phyloP scores from a whole-genome alignment of 306 rosid species.

The Cucurbita pepo region DNA sequence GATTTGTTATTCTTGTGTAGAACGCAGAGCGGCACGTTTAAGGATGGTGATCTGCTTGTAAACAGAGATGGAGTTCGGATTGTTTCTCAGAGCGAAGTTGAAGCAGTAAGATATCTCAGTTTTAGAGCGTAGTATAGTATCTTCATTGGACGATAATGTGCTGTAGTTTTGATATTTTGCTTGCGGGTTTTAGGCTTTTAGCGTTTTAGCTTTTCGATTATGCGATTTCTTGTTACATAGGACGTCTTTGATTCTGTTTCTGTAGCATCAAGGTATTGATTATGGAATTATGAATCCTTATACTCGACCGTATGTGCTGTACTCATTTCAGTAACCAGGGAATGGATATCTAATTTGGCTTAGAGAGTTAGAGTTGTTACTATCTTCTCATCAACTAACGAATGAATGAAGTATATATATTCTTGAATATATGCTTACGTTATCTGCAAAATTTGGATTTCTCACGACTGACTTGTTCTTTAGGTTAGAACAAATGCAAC shows the following conservation, averaged over 20 bases:
- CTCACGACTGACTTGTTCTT: too few relatives aligned
- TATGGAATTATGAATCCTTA: neutral
- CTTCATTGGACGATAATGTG: neutral
- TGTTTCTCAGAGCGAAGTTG: slow-evolving; percentile 60
- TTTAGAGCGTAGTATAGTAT: neutral
- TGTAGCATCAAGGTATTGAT: neutral
- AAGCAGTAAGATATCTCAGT: slow-evolving; percentile 38
- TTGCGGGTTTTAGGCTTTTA: neutral
- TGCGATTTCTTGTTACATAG: neutral
- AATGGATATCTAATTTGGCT: neutral
- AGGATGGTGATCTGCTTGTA: slow-evolving; percentile 89
- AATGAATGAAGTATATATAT: neutral
- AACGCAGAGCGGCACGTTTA: slow-evolving; percentile 89
- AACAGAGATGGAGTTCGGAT: slow-evolving; percentile 85
- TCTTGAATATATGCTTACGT: too few relatives aligned
- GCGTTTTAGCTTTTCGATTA: neutral
- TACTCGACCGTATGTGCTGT: neutral
- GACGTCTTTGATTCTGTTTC: neutral
- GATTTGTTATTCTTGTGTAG: slow-evolving; percentile 24
- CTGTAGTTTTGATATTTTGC: neutral
- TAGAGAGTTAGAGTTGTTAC: too few relatives aligned
- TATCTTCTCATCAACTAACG: neutral
- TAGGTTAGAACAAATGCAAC: too few relatives aligned
- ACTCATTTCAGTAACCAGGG: neutral
- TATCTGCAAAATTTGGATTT: too few relatives aligned